Evolutionary conservation across 208 protist species (phyloP).

Genomic region (Leishmania lainsoni): DNA sequence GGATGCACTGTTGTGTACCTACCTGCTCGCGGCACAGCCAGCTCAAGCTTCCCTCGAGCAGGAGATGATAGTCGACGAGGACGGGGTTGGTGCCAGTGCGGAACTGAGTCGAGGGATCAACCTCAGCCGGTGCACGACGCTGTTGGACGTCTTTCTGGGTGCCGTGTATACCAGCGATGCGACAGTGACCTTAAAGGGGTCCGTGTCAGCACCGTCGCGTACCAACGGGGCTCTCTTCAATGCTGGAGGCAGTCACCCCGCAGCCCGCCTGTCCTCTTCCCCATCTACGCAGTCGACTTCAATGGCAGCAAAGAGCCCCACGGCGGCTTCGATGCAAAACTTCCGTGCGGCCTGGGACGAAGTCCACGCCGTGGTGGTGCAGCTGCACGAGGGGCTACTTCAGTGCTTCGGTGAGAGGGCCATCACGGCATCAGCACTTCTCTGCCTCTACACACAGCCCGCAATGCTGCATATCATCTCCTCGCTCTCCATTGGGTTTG

Average conservation of each 20-base stretch:
- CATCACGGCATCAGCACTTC: not conserved
- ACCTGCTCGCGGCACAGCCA: not conserved
- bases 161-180: not conserved
- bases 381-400: constrained; percentile 13
- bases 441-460: constrained; percentile 37
- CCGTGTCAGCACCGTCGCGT: not conserved
- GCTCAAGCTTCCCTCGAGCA: not conserved
- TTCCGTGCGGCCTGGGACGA: constrained; percentile 11
- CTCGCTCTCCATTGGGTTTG: constrained; percentile 25
- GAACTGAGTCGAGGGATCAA: not conserved
- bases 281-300: not conserved
- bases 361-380: constrained; percentile 9
- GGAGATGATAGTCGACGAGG: not conserved
- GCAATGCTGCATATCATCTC: constrained; percentile 38
- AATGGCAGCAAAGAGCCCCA: not conserved
- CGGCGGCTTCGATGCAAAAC: not conserved
- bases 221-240: not conserved
- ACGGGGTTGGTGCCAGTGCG: not conserved
- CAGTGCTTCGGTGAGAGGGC: not conserved
- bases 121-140: not conserved
- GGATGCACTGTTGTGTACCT: constrained; percentile 20
- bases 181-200: not conserved
- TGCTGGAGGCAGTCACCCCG: not conserved
- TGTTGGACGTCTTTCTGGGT: constrained; percentile 4
- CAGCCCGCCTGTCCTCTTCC: not conserved